Evolutionary conservation across 495 filamentous ascomycete species (phyloP).

Genomic region (Talaromyces proteolyticus): DNA sequence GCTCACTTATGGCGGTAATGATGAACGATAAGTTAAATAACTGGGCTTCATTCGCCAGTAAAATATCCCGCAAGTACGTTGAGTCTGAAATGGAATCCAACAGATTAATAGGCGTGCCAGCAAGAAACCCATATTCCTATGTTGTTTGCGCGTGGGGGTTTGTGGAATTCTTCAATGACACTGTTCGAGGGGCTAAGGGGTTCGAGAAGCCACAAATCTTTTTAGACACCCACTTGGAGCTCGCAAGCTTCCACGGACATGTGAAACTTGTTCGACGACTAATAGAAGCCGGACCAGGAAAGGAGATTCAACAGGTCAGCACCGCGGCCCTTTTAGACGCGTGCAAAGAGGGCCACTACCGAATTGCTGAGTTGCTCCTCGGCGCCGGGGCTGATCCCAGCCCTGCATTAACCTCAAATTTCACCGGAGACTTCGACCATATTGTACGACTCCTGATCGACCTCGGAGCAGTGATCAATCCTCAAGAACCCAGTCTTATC

Average conservation of each 20-base stretch:
- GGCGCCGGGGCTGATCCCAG: constrained; percentile 8
- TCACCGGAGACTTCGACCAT: not conserved
- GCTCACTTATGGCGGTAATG: not conserved
- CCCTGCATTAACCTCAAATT: constrained; percentile 4
- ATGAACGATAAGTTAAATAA: not conserved
- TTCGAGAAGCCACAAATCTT: not conserved
- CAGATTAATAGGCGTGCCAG: not conserved
- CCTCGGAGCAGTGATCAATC: constrained; percentile 8
- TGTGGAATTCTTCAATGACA: not conserved
- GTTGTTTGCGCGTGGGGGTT: not conserved
- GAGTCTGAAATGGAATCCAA: not conserved
- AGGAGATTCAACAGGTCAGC: not conserved
- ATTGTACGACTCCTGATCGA: constrained; percentile 8
- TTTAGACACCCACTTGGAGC: not conserved
- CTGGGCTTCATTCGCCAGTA: not conserved
- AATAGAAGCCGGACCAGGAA: not conserved
- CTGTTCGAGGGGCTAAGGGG: not conserved
- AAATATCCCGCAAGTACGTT: not conserved
- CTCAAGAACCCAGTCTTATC: not conserved
- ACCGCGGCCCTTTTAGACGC: constrained; percentile 8
- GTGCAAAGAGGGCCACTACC: constrained; percentile 1
- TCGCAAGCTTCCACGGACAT: constrained; percentile 1
- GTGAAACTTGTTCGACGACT: not conserved
- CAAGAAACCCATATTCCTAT: not conserved
- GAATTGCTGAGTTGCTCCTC: constrained; percentile 9